Base-by-base conservation (phyloP, 352 stramenopile genomes). In the Phytophthora fragariaefolia region DNA sequence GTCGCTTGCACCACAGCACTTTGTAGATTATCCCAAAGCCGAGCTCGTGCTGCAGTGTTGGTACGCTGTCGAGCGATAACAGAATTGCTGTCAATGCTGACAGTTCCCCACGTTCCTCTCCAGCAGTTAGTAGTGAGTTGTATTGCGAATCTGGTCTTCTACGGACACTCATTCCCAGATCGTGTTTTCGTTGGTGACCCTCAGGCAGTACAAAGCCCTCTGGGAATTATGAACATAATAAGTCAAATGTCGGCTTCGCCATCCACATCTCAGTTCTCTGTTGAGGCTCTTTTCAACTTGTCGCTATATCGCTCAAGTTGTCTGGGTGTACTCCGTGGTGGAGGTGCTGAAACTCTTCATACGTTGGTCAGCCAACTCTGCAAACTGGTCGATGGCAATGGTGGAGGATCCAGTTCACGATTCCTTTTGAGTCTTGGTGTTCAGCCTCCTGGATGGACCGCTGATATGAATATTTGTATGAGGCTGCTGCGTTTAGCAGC, bases 131-230 rank as follows among this genome's bases (percentile, higher is more conserved):
- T 76, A 5, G 77, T 95, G 24, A 90, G 74, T 30, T 90, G 76
- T 32, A 76, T 93, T 17, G 36, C 89, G 40, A 95, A 95, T 51
- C 66, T 95, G n/a, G 70, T 93, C 4, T 85, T 74, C 53, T 78
- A 86, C 51, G 80, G 83, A 2, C 79, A 89, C 40, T 47, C 63
- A 1, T 91, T 95, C 34, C 76, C 83, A 0, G 87, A 93, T n/a
- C 83, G 82, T 2, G 74, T 93, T 6, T 92, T 92, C 38, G n/a
- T 90, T 12, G 87, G 87, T 2, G 87, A 92, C 17, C 82, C 83
- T 0, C 83, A 92, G 17, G 80, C 82, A 5, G 70, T 85, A 1
- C 83, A 92, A 55, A 92, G 82, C 30, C 83, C 88, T 8, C 60
- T 90, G 4, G 87, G 87, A 0, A 56, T 95, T 10, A 69, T 95